These are phyloP conservation scores for Nymphaea colorata DNA, from an alignment of 164 flowering plant species.

Conservation along the genomic window DNA sequence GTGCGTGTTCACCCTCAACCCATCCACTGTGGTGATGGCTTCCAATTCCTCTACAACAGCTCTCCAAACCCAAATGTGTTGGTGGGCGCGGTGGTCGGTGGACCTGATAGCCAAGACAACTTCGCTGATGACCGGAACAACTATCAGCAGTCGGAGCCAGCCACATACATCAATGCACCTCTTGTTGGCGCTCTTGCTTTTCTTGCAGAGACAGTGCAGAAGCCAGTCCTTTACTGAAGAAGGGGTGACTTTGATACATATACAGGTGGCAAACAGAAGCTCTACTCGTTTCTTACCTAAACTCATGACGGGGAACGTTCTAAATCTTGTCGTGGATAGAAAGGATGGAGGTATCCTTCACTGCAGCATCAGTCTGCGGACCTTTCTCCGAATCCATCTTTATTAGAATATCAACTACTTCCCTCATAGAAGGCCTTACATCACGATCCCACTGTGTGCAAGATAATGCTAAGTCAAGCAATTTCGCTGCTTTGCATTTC, in stretches of 20 bases:
- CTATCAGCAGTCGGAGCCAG: constrained; percentile 87
- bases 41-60: constrained; percentile 40
- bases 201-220: constrained; percentile 25
- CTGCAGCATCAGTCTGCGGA: neutral
- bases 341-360: neutral
- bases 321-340: neutral
- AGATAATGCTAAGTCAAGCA: constrained; percentile 15
- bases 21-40: constrained; percentile 59
- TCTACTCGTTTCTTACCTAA: neutral
- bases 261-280: neutral
- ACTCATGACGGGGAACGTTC: neutral
- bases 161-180: constrained; percentile 95
- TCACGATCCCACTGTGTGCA: constrained; percentile 17
- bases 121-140: constrained; percentile 65
- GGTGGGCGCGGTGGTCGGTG: constrained; percentile 81
- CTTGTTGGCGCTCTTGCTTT: constrained; percentile 81
- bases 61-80: constrained; percentile 76
- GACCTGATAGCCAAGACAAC: constrained; percentile 59
- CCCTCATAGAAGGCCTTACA: constrained; percentile 22
- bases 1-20: constrained; percentile 37
- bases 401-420: constrained; percentile 2
- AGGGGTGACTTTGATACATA: neutral
- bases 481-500: constrained; percentile 14
- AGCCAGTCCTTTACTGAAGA: neutral
- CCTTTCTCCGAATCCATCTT: neutral